These are phyloP conservation scores for Gloeopeniophorella convolvens DNA, from an alignment of 768 basidiomycete species.

Conservation along the genomic window DNA sequence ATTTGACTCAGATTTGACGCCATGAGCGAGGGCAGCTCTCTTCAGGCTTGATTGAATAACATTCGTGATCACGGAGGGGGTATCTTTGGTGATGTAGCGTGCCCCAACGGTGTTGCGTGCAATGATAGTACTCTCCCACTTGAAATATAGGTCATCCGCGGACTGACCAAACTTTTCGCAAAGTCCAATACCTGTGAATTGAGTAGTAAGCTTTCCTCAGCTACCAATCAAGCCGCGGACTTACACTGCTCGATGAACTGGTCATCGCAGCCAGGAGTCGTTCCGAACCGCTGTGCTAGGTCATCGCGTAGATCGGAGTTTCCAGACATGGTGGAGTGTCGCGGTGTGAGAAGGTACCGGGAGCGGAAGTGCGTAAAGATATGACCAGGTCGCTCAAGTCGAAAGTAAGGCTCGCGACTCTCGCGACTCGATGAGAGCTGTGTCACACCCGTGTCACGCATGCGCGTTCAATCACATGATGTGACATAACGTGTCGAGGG, in stretches of 20 bases:
- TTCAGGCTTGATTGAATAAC: conserved; percentile 9
- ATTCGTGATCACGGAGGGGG: conserved; percentile 4
- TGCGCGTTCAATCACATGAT: too few relatives aligned
- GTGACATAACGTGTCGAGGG: conserved; percentile 14
- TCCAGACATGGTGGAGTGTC: too few relatives aligned
- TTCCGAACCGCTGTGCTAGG: too few relatives aligned
- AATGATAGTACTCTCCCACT: conserved; percentile 50
- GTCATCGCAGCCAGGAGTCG: conserved; percentile 10
- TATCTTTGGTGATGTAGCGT: conserved; percentile 19
- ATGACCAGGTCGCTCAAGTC: too few relatives aligned
- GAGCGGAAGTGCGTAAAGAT: too few relatives aligned
- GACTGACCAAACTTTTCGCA: conserved; percentile 56
- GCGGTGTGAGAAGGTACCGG: too few relatives aligned
- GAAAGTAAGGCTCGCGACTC: too few relatives aligned
- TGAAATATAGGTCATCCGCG: conserved; percentile 52
- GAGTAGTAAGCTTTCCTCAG: neutral
- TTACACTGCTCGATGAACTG: conserved; percentile 16
- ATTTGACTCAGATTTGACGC: neutral
- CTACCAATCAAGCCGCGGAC: neutral
- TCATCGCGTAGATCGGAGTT: too few relatives aligned
- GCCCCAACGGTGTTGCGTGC: neutral
- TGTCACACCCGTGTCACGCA: too few relatives aligned
- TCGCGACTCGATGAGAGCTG: too few relatives aligned
- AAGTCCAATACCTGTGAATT: conserved; percentile 46
- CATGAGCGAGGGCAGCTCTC: neutral